Percentiles rank a stretch among this genome's conserved stretches.
These are phyloP conservation scores for Ambrosia trifida DNA, from an alignment of 129 eudicot species.

Conservation along the genomic window DNA sequence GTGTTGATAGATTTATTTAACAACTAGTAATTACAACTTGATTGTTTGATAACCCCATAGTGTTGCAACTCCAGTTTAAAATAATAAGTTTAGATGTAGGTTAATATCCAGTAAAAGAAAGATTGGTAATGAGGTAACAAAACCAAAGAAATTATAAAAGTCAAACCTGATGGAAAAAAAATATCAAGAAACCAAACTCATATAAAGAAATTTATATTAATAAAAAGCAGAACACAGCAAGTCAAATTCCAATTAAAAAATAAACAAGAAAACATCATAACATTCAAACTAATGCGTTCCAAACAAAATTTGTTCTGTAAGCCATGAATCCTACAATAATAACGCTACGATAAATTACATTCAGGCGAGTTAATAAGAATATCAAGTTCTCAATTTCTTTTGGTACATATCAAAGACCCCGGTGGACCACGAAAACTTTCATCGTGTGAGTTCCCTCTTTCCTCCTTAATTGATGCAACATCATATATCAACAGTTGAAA, in stretches of 20 bases:
- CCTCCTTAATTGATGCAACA: not conserved
- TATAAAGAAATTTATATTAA: no score
- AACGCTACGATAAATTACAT: slow-evolving; percentile 56
- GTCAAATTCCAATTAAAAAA: slow-evolving; percentile 1
- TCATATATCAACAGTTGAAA: slow-evolving; percentile 13
- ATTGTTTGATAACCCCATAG: no score
- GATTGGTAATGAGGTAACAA: no score
- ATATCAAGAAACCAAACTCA: no score
- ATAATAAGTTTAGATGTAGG: no score
- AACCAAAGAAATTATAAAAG: no score
- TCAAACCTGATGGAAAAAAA: not conserved
- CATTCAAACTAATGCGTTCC: slow-evolving; percentile 35
- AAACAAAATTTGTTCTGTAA: slow-evolving; percentile 37
- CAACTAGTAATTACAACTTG: no score
- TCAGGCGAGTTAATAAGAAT: slow-evolving; percentile 25
- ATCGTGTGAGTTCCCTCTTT: slow-evolving; percentile 24
- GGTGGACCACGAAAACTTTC: not conserved
- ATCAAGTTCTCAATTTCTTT: slow-evolving; percentile 32
- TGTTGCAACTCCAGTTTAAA: no score
- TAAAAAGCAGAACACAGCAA: not conserved
- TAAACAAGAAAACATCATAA: slow-evolving; percentile 10
- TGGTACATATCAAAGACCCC: slow-evolving; percentile 39
- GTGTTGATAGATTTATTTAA: no score
- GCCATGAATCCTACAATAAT: slow-evolving; percentile 44
- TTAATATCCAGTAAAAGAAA: no score